Base-by-base conservation (phyloP, 2,329 filamentous ascomycete genomes). In the Trichocomaceae sp. region DNA sequence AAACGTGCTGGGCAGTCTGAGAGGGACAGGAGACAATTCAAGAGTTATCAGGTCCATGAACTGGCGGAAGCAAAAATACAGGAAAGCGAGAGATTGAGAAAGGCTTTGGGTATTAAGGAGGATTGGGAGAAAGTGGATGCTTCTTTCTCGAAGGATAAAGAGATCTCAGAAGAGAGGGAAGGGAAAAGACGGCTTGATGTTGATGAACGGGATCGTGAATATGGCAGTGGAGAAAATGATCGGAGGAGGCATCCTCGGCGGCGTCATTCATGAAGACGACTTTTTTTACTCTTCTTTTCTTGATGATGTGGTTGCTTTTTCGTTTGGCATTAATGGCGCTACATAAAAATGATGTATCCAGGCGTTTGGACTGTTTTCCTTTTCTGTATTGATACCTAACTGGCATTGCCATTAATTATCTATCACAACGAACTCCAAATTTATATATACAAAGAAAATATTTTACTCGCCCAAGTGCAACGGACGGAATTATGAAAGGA, bases 21-120 rank as follows among this genome's bases (percentile, higher is more conserved):
- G 5, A 62, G 59, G 58, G 65, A 67, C 58, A 60, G 68, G 67
- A 74, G 57, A 66, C 80, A 82, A 9, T 79, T 97, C 60, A 99
- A 97, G 75, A 80, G 85, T 61, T 90, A 97, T 73, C 90, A 97
- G 73, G 90, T 97, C 19, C 93, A 99, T 75, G 93, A 97, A 74
- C 80, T 96, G 69, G 93, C 93, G 17, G 88, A 93, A 65, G 93
- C 92, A 57, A 99, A 99, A 80, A 92, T 95, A 62, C 87, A 89
- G 69, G 93, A 99, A 79, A 96, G 87, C 71, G 91, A 97, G 74
- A 82, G 88, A 63, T 76, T 99, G 69, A 78, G 92, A 60, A 88
- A 80, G 71, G 93, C 93, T 7, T 77, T 99, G 61, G 91, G 90
- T 49, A 95, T 97, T 64, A 85, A 85, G 66, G 85, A 86, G 67